Base-by-base conservation (phyloP, 805 yeast genomes). In the Pichia californica region DNA sequence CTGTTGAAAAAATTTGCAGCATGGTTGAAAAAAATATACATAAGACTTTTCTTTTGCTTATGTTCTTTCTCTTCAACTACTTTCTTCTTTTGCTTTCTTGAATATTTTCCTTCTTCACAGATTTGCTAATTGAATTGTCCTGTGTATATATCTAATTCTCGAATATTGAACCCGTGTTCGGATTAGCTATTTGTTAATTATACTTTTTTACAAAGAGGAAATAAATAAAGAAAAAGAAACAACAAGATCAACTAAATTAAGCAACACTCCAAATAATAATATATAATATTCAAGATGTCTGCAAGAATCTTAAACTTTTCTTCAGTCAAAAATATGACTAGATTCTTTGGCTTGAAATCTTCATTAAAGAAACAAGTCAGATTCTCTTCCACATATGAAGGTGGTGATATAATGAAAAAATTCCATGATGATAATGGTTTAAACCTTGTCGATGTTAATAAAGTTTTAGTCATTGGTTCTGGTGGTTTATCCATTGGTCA, bases 401-500 rank as follows among this genome's bases (percentile, higher is more conserved):
- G 87, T 39, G 81, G 79, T 26, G 77, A 77, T 21, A 70, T 81
- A 43, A 64, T 81, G 46, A 70, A 74, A 32, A 68, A 72, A 7
- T 77, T 79, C 61, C 68, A 67, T 20, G 82, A 76, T 52, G 82
- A 79, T 49, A 71, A 79, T 51, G 77, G 79, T 36, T 78, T 76
- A 43, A 68, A 76, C 47, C 69, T 88, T 41, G 96, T 87, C 34
- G 94, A 88, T 49, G 96, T 88, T 26, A 70, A 79, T 50, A 85
- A 85, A 57, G 98, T 93, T 7, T 74, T 91, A 45, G 86, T 91
- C 42, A 85, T 91, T 60, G 99, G 99, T 10, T 91, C 98, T 7
- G 99, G 99, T 59, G 99, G 98, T 41, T 73, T 91, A 44, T 85
- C 96, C 42, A 91, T 91, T 63, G 98, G 98, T 48, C 98, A 91